Percentiles rank a stretch among this genome's conserved stretches.
These are phyloP conservation scores for Penicillium pulvis DNA, from an alignment of 495 filamentous ascomycete species.

Conservation along the genomic window DNA sequence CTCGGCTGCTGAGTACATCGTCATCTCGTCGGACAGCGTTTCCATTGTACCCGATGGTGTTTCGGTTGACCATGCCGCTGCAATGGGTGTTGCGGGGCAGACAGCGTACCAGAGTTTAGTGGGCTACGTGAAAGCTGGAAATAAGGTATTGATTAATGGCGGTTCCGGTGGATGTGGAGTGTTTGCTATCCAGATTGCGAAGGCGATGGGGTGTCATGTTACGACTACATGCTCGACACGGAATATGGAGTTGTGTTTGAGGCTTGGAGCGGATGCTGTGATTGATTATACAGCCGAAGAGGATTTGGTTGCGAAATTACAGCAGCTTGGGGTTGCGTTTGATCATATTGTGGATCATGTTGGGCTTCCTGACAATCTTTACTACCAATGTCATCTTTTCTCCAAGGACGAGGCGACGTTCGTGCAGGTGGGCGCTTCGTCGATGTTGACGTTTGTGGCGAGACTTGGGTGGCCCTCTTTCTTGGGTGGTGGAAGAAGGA, in stretches of 20 bases:
- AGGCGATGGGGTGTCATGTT: constrained; percentile 62
- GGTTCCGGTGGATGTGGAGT: constrained; percentile 64
- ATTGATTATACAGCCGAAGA: constrained; percentile 63
- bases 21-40: constrained; percentile 17
- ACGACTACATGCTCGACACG: constrained; percentile 58
- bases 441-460: constrained; percentile 27
- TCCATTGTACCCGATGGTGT: constrained; percentile 54
- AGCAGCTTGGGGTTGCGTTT: constrained; percentile 53
- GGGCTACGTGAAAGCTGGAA: constrained; percentile 51
- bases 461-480: constrained; percentile 52
- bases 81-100: constrained; percentile 53
- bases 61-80: constrained; percentile 49
- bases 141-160: constrained; percentile 68
- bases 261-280: constrained; percentile 66
- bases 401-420: constrained; percentile 53
- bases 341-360: constrained; percentile 64
- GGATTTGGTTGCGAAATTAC: constrained; percentile 52
- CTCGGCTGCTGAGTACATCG: constrained; percentile 55
- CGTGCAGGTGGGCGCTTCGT: constrained; percentile 57
- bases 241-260: constrained; percentile 58
- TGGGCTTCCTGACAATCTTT: constrained; percentile 51
- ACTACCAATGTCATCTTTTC: constrained; percentile 58
- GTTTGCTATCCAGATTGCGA: constrained; percentile 68
- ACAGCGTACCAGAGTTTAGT: constrained; percentile 62
- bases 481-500: constrained; percentile 66